These are phyloP conservation scores for Globisporangium viniferum DNA, from an alignment of 352 stramenopile species.

Conservation along the genomic window DNA sequence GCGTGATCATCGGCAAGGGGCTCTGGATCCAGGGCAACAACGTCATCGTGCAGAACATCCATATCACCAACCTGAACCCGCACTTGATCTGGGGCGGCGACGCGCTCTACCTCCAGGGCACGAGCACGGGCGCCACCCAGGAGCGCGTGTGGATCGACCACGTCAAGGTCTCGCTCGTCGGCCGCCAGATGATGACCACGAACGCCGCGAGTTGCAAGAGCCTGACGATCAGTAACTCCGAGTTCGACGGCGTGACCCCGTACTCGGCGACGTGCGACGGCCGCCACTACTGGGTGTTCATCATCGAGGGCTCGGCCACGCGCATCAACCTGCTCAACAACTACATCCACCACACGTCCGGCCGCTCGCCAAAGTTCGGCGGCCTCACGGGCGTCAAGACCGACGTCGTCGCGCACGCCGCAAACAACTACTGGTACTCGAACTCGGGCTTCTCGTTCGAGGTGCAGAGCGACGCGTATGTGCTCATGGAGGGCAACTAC, in stretches of 20 bases:
- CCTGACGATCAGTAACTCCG: slow-evolving; percentile 34
- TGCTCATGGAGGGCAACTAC: slow-evolving; percentile 33
- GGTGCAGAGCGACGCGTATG: slow-evolving; percentile 11
- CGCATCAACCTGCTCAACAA: slow-evolving; percentile 35
- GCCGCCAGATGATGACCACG: slow-evolving; percentile 33
- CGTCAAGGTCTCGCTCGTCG: slow-evolving; percentile 26
- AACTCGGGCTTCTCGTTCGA: slow-evolving; percentile 25
- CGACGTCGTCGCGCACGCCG: slow-evolving; percentile 21
- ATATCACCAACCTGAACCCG: slow-evolving; percentile 40
- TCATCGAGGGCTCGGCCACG: slow-evolving; percentile 28
- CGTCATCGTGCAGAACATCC: slow-evolving; percentile 39
- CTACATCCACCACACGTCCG: slow-evolving; percentile 34
- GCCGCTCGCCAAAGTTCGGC: slow-evolving; percentile 30
- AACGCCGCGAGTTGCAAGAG: slow-evolving; percentile 26
- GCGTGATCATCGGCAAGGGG: slow-evolving; percentile 34
- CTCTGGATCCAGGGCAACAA: slow-evolving; percentile 30
- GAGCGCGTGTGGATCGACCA: slow-evolving; percentile 42
- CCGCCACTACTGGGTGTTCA: slow-evolving; percentile 37
- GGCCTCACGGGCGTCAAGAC: slow-evolving; percentile 13
- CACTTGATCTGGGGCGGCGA: slow-evolving; percentile 25
- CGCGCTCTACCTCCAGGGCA: slow-evolving; percentile 16
- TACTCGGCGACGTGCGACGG: slow-evolving; percentile 34
- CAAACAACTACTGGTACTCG: slow-evolving; percentile 21
- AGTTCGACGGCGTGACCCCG: slow-evolving; percentile 30
- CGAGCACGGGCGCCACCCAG: slow-evolving; percentile 14